phyloP scores from a whole-genome alignment of 1,284 basidiomycete species.

The Erythrobasidium hasegawianum region DNA sequence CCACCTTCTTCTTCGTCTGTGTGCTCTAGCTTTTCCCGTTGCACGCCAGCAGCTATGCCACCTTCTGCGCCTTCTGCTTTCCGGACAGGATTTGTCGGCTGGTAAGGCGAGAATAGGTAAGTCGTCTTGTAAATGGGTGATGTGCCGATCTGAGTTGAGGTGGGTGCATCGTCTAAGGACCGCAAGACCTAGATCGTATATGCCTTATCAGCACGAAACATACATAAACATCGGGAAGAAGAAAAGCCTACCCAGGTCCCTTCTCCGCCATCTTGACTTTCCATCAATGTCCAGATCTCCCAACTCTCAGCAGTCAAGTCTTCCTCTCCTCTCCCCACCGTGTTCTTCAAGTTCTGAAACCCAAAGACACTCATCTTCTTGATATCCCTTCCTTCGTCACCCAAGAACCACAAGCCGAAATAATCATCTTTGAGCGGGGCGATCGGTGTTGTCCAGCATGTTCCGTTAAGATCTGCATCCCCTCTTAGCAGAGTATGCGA shows the following conservation, averaged over 20 bases:
- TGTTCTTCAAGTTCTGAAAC: constrained; percentile 37
- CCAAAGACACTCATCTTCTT: constrained; percentile 26
- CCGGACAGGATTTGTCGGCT: not conserved
- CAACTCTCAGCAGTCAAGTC: constrained; percentile 38
- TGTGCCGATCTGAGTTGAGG: not conserved
- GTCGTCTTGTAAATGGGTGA: not conserved
- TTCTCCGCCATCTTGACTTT: constrained; percentile 19
- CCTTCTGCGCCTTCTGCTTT: not conserved
- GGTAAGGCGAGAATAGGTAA: not conserved
- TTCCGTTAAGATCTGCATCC: constrained; percentile 13
- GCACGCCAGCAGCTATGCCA: not conserved
- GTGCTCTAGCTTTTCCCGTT: not conserved
- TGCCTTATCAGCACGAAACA: too few species aligned
- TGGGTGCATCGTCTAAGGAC: not conserved
- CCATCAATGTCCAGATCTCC: constrained; percentile 38
- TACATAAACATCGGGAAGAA: too few species aligned
- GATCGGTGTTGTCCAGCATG: constrained; percentile 21
- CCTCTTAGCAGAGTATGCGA: constrained; percentile 18
- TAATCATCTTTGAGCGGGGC: constrained; percentile 30
- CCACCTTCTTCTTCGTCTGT: not conserved
- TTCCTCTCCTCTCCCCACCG: constrained; percentile 38
- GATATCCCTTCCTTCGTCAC: constrained; percentile 13
- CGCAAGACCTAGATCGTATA: not conserved
- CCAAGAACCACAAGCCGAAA: constrained; percentile 38
- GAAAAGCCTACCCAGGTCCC: not conserved